Evolutionary conservation across 495 filamentous ascomycete genomes (phyloP).

Genomic region (Trichoderma gamsii): DNA sequence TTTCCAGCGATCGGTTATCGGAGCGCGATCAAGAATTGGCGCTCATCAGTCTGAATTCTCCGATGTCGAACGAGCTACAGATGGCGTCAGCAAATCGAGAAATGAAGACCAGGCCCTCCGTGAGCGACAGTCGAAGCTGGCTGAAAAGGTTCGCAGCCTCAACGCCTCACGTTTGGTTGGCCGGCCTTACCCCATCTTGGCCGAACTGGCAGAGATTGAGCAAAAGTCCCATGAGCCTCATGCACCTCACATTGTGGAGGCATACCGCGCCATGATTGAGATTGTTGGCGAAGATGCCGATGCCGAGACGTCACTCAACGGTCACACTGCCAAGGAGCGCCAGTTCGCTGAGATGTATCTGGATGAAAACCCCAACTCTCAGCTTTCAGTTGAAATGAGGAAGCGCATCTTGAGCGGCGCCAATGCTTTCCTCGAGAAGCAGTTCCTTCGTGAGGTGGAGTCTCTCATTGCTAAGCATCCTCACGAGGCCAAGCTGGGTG

Average conservation of each 20-base stretch:
- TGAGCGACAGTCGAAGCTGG: slow-evolving; percentile 73
- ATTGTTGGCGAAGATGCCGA: slow-evolving; percentile 63
- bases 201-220: slow-evolving; percentile 68
- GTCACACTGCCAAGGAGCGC: slow-evolving; percentile 60
- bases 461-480: slow-evolving; percentile 72
- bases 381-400: slow-evolving; percentile 53
- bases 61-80: slow-evolving; percentile 56
- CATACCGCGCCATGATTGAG: slow-evolving; percentile 69
- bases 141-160: slow-evolving; percentile 67
- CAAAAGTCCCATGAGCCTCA: slow-evolving; percentile 56
- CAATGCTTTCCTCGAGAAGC: slow-evolving; percentile 65
- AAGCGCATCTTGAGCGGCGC: slow-evolving; percentile 74
- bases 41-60: slow-evolving; percentile 55
- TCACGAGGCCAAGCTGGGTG: slow-evolving; percentile 81
- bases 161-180: slow-evolving; percentile 65
- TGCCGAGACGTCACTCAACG: slow-evolving; percentile 44
- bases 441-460: slow-evolving; percentile 67
- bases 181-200: slow-evolving; percentile 59
- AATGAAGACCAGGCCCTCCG: slow-evolving; percentile 65
- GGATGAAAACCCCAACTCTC: slow-evolving; percentile 60
- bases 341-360: slow-evolving; percentile 69
- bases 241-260: slow-evolving; percentile 62
- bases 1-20: slow-evolving; percentile 76
- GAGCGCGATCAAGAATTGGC: slow-evolving; percentile 57
- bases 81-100: slow-evolving; percentile 30